Base-by-base conservation (phyloP, 2,329 filamentous ascomycete species). In the Aciculosporium take region DNA sequence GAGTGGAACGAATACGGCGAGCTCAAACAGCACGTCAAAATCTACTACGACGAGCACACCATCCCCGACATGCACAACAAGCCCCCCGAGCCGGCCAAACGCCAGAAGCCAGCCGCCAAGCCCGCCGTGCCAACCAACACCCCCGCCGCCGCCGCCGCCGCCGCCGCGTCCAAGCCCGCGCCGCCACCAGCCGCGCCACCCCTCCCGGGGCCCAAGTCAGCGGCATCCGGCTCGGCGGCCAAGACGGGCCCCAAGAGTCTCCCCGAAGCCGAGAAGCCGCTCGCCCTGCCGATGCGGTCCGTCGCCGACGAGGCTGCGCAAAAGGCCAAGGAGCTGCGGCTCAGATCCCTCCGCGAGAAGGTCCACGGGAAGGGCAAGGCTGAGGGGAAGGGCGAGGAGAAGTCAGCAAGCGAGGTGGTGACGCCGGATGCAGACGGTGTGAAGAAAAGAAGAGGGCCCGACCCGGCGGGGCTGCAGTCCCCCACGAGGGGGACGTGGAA, bases 1-100 rank as follows among this genome's bases (percentile, higher is more conserved):
- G 91, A 98, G 59, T 96, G 89, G 91, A 98, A 98, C 67, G 91
- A 98, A 61, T 95, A 93, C 62, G 87, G 87, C 62, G 89, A 96
- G 64, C 74, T 98, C 46, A 86, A 87, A 61, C 77, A 89, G 62
- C 82, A 89, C 53, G 77, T 96, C 52, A 78, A 71, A 46, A 74
- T 81, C 51, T 76, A 72, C 62, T 73, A 73, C 57, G 74, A 79
- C 63, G 74, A 78, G 50, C 66, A 65, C 53, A 76, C 73, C 37
- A 73, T 76, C 50, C 70, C 72, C 27, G 57, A 67, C 57, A 68
- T 73, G 62, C 58, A 66, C 64, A 59, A 72, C 51, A 67, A 69
- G 40, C 67, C 69, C 13, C 64, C 66, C 34, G 61, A 64, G 28
- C 59, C 60, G 41, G 53, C 53, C 30, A 62, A 59, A 46, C 49